Evolutionary conservation across 176 grass and related monocot genomes (phyloP).

Genomic region (Eremochloa ophiuroides): DNA sequence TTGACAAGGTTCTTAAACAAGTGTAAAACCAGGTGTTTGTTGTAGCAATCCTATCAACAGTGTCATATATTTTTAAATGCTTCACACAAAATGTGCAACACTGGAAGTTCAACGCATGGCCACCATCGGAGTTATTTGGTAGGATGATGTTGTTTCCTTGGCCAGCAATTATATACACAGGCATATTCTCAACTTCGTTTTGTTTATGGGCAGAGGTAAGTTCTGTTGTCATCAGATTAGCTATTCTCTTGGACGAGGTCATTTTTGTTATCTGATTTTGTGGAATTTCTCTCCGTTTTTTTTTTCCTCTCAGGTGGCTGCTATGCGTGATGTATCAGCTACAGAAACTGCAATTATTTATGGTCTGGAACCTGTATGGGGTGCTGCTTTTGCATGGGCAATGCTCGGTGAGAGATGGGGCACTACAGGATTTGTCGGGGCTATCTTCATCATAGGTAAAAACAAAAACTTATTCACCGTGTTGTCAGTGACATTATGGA

Average conservation of each 20-base stretch:
- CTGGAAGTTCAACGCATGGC: conserved; percentile 25
- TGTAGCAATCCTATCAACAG: conserved; percentile 35
- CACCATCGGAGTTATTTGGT: conserved; percentile 20
- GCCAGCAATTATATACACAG: conserved; percentile 45
- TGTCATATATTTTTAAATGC: conserved; percentile 31
- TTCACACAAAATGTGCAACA: conserved; percentile 8
- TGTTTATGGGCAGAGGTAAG: conserved; percentile 53
- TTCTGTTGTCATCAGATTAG: neutral
- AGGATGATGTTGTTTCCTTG: conserved; percentile 30
- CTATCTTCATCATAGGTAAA: conserved; percentile 44
- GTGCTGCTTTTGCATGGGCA: conserved; percentile 49
- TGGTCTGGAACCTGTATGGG: conserved; percentile 56
- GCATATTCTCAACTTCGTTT: conserved; percentile 45
- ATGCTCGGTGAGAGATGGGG: conserved; percentile 53
- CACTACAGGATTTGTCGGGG: conserved; percentile 38
- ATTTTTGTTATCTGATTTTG: neutral
- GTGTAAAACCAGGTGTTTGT: conserved; percentile 40
- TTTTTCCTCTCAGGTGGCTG: conserved; percentile 33
- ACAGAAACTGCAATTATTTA: conserved; percentile 67
- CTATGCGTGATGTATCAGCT: conserved; percentile 54
- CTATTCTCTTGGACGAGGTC: neutral
- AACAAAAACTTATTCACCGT: neutral
- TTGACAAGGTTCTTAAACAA: conserved; percentile 3
- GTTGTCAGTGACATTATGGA: neutral
- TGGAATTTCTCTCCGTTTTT: neutral